These are phyloP conservation scores for Mortierella sp. DNA, from an alignment of 371 early-diverging fungal genomes.

Conservation along the genomic window DNA sequence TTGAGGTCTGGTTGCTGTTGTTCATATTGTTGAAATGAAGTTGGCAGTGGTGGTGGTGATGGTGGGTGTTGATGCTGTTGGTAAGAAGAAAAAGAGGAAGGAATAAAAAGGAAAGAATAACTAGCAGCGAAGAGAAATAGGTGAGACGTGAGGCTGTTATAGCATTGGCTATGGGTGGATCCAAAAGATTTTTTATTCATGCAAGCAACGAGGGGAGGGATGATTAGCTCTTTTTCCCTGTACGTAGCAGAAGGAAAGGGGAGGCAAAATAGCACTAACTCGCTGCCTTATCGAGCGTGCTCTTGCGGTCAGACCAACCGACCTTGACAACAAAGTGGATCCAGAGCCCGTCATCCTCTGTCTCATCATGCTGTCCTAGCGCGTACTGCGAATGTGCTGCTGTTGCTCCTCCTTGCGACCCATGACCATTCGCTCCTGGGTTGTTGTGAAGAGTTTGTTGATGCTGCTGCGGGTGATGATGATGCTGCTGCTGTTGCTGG, in stretches of 20 bases:
- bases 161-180: not conserved
- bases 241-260: not conserved
- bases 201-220: not conserved
- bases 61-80: not conserved
- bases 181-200: conserved; percentile 9
- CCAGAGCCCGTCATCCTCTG: conserved; percentile 54
- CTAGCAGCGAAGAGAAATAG: not conserved
- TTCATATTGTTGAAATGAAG: not conserved
- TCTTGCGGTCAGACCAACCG: conserved; percentile 50
- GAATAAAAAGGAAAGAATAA: not conserved
- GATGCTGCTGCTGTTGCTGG: not conserved
- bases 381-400: not conserved
- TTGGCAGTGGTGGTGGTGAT: not conserved
- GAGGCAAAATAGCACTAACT: conserved; percentile 1
- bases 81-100: not conserved
- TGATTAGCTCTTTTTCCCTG: not conserved
- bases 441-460: not conserved
- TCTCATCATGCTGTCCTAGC: conserved; percentile 13
- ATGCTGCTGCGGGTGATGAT: not conserved
- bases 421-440: not conserved
- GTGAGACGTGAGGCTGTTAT: not conserved
- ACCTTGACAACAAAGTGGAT: conserved; percentile 58
- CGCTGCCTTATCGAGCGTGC: conserved; percentile 14
- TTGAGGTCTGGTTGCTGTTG: not conserved
- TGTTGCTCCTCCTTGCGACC: not conserved